Conservation (phyloP, 495 filamentous ascomycete species). For the Tetracladium setigerum region DNA sequence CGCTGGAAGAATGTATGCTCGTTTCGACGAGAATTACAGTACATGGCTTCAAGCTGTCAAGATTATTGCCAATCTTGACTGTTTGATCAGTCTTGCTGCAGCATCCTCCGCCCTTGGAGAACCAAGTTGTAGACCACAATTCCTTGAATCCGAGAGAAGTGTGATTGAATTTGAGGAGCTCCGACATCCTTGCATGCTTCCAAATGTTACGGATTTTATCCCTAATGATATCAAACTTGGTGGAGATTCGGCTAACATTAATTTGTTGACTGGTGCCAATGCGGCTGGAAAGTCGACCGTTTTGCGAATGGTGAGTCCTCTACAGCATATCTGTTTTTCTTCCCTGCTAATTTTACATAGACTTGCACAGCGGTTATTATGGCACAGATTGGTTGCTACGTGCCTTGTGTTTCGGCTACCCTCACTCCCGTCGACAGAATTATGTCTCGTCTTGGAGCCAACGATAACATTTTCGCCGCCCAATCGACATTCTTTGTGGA, state of each 20-base stretch:
- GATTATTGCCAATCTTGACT: conserved; percentile 88
- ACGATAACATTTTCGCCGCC: conserved; percentile 98
- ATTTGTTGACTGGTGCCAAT: conserved; percentile 92
- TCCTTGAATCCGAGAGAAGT: conserved; percentile 77
- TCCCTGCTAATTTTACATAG: conserved; percentile 27
- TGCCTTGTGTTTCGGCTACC: conserved; percentile 75
- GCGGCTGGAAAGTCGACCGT: conserved; percentile 98
- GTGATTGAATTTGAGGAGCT: conserved; percentile 87
- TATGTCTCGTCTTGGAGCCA: conserved; percentile 97
- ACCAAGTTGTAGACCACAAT: conserved; percentile 80
- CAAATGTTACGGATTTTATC: conserved; percentile 88
- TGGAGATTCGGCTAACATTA: conserved; percentile 70
- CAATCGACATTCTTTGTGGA: conserved; percentile 99
- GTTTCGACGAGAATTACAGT: conserved; percentile 81
- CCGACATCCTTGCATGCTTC: conserved; percentile 88
- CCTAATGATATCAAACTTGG: conserved; percentile 91
- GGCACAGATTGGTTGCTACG: conserved; percentile 95
- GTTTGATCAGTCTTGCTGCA: conserved; percentile 85
- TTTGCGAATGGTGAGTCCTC: conserved; percentile 70
- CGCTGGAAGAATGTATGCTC: conserved; percentile 69
- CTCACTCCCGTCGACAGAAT: conserved; percentile 93
- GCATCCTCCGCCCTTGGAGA: conserved; percentile 75
- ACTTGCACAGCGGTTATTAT: conserved; percentile 95
- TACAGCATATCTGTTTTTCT: background rate
- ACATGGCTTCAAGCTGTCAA: conserved; percentile 85